Percentiles rank a stretch among this genome's conserved stretches.
Evolutionary conservation across 2,329 filamentous ascomycete genomes (phyloP).

Genomic region (Diplodia seriata): DNA sequence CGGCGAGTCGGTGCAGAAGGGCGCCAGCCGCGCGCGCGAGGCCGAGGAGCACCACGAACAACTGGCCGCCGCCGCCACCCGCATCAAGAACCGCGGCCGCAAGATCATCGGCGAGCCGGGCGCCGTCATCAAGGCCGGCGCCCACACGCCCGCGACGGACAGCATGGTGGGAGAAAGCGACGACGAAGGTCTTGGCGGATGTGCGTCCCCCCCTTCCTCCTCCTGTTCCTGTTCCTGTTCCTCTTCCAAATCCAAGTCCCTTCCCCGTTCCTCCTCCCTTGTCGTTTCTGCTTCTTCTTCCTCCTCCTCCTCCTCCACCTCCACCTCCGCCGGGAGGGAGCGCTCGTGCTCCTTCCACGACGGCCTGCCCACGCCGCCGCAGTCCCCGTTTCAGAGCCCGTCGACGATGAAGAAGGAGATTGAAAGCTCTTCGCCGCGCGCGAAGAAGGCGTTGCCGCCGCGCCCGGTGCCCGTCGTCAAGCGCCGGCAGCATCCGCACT

Average conservation of each 20-base stretch:
- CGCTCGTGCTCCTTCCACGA: constrained; percentile 26
- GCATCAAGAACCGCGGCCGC: constrained; percentile 75
- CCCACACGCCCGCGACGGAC: constrained; percentile 64
- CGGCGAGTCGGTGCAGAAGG: constrained; percentile 60
- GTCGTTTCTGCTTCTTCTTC: neutral
- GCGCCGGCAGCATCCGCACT: neutral
- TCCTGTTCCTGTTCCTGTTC: neutral
- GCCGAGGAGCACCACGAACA: constrained; percentile 56
- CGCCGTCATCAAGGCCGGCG: constrained; percentile 42
- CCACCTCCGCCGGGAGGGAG: neutral
- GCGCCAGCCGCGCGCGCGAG: constrained; percentile 66
- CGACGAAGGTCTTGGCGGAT: constrained; percentile 89
- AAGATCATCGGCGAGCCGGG: constrained; percentile 69
- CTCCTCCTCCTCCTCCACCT: neutral
- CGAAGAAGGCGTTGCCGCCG: no score
- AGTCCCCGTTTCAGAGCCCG: constrained; percentile 24
- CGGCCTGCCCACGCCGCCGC: constrained; percentile 31
- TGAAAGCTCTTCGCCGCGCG: constrained; percentile 9
- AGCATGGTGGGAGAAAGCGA: constrained; percentile 73
- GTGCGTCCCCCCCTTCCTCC: constrained; percentile 59
- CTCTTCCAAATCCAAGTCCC: constrained; percentile 15
- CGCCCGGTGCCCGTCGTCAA: neutral
- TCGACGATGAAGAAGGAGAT: constrained; percentile 17
- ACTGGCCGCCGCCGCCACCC: constrained; percentile 45
- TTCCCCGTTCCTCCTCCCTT: constrained; percentile 13